Percentiles rank a stretch among this genome's conserved stretches.
phyloP scores from a whole-genome alignment of 2,329 filamentous ascomycete species.

The Arthrobotrys iridis region DNA sequence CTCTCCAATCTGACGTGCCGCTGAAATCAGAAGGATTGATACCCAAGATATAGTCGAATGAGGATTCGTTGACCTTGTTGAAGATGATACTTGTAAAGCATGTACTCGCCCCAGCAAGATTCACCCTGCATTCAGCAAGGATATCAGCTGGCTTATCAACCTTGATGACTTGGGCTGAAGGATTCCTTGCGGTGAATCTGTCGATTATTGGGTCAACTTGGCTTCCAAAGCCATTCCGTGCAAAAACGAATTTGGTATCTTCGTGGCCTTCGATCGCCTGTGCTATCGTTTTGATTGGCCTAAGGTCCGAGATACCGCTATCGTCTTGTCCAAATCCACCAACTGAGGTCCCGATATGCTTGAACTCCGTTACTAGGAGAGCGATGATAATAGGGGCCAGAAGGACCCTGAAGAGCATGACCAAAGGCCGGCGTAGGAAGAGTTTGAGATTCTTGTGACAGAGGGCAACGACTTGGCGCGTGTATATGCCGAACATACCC shows the following conservation, averaged over 20 bases:
- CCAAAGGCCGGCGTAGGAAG: constrained; percentile 40
- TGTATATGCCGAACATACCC: constrained; percentile 29
- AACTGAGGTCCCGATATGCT: constrained; percentile 24
- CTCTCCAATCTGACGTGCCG: constrained; percentile 60
- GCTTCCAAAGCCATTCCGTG: constrained; percentile 73
- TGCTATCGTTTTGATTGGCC: constrained; percentile 72
- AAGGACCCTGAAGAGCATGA: constrained; percentile 45
- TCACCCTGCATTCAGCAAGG: constrained; percentile 71
- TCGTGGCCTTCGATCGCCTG: constrained; percentile 63
- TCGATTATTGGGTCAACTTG: constrained; percentile 56
- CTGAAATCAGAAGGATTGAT: constrained; percentile 77
- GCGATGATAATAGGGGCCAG: constrained; percentile 32
- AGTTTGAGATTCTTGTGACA: constrained; percentile 53
- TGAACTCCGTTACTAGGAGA: constrained; percentile 29
- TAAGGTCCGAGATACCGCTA: constrained; percentile 38
- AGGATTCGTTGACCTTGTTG: constrained; percentile 66
- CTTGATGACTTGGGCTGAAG: constrained; percentile 16
- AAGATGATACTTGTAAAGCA: constrained; percentile 81
- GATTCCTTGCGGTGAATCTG: constrained; percentile 20
- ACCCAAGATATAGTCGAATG: constrained; percentile 88
- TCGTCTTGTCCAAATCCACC: constrained; percentile 2
- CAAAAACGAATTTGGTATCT: constrained; percentile 75
- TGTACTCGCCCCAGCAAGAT: constrained; percentile 72
- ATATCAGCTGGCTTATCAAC: constrained; percentile 64
- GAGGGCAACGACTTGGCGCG: constrained; percentile 37